phyloP scores from a whole-genome alignment of 2,329 filamentous ascomycete species.

The Epichloe elymi region DNA sequence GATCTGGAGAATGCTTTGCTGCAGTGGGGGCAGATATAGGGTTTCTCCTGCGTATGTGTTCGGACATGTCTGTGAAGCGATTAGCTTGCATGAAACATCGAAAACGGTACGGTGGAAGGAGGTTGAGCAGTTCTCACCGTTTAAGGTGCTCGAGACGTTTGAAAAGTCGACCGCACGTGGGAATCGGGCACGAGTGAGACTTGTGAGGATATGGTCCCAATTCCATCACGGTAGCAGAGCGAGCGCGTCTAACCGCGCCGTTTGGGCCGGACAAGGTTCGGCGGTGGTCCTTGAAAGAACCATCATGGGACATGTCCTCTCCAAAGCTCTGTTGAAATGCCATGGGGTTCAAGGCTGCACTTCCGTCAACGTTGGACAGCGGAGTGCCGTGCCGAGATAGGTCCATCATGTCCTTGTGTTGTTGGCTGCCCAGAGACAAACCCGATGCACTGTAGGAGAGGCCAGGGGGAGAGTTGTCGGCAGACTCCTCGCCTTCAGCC shows the following conservation, averaged over 20 bases:
- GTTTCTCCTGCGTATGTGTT: slow-evolving; percentile 98
- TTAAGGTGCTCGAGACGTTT: slow-evolving; percentile 99
- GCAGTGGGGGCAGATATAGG: slow-evolving; percentile 94
- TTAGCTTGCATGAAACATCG: background rate
- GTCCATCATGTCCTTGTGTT: slow-evolving; percentile 69
- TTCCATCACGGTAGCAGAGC: slow-evolving; percentile 93
- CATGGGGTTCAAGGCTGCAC: slow-evolving; percentile 59
- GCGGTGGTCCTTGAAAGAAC: slow-evolving; percentile 35
- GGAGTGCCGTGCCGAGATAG: slow-evolving; percentile 88
- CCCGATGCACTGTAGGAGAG: slow-evolving; percentile 58
- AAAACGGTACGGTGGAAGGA: slow-evolving; percentile 7
- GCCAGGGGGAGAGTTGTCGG: slow-evolving; percentile 69
- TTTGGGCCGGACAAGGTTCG: slow-evolving; percentile 57
- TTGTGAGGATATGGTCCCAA: slow-evolving; percentile 94
- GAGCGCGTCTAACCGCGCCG: slow-evolving; percentile 74
- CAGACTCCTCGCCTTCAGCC: slow-evolving; percentile 64
- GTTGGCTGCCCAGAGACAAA: slow-evolving; percentile 48
- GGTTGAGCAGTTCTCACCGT: slow-evolving; percentile 56
- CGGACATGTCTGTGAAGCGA: slow-evolving; percentile 74
- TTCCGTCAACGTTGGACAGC: slow-evolving; percentile 70
- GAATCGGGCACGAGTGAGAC: slow-evolving; percentile 98
- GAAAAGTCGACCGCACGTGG: slow-evolving; percentile 91
- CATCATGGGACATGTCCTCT: slow-evolving; percentile 48
- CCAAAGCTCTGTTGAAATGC: slow-evolving; percentile 60
- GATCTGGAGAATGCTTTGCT: slow-evolving; percentile 98